Conservation (phyloP, 2,329 filamentous ascomycete species). For the Pestalotiopsis sp. region DNA sequence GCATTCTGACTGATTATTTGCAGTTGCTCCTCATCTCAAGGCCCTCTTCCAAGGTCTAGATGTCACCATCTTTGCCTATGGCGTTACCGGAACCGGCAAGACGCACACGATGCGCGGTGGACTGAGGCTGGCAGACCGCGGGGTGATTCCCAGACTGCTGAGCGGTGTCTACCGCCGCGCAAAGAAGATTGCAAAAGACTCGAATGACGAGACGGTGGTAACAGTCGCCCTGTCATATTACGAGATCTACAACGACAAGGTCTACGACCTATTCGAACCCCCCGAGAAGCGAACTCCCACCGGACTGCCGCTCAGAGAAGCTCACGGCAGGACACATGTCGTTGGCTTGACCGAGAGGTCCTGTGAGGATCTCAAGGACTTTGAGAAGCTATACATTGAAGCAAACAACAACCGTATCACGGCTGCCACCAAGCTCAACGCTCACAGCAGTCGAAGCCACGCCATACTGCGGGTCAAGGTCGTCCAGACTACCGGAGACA, state of each 20-base stretch:
- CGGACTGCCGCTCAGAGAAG: conserved; percentile 80
- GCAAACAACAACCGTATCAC: conserved; percentile 89
- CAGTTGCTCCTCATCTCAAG: conserved; percentile 87
- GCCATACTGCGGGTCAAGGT: conserved; percentile 90
- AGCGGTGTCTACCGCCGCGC: conserved; percentile 83
- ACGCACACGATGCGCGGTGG: conserved; percentile 96
- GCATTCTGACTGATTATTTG: conserved; percentile 19
- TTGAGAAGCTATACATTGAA: conserved; percentile 86
- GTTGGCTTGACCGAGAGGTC: conserved; percentile 81
- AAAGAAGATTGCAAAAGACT: conserved; percentile 83
- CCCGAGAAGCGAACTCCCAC: conserved; percentile 82
- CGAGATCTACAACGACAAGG: conserved; percentile 96
- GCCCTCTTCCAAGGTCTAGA: conserved; percentile 88
- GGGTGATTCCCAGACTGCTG: conserved; percentile 82
- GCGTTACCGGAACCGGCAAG: conserved; percentile 90
- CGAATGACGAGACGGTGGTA: conserved; percentile 67
- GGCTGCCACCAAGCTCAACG: conserved; percentile 88
- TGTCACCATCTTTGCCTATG: conserved; percentile 89
- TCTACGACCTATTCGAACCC: conserved; percentile 85
- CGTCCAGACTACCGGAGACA: conserved; percentile 69
- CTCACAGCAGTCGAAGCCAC: conserved; percentile 86
- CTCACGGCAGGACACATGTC: conserved; percentile 83
- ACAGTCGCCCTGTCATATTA: conserved; percentile 84
- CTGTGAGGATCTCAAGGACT: conserved; percentile 84
- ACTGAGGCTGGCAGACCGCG: conserved; percentile 79